phyloP scores from a whole-genome alignment of 169 alveolate genomes.

The Plasmodium malariae region DNA sequence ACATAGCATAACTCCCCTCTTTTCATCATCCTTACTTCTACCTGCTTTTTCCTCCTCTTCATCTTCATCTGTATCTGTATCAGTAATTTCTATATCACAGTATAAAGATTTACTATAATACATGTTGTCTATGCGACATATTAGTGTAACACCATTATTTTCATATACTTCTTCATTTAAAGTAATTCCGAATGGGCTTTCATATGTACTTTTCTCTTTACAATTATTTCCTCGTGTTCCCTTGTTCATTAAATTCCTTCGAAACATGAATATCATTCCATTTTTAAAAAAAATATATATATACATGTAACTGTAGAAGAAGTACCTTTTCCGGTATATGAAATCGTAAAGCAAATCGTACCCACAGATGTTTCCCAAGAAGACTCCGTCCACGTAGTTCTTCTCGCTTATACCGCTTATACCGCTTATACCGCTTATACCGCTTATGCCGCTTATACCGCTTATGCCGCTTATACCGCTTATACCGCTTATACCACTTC shows the following conservation, averaged over 20 bases:
- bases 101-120: conserved; percentile 17
- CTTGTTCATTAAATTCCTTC: conserved; percentile 27
- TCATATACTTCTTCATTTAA: conserved; percentile 11
- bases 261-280: conserved; percentile 35
- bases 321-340: conserved; percentile 20
- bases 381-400: not conserved
- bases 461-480: too few relatives aligned
- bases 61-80: not conserved
- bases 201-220: not conserved
- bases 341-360: conserved; percentile 33
- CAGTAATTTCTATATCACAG: conserved; percentile 25
- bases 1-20: not conserved
- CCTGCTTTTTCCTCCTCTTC: not conserved
- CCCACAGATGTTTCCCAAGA: conserved; percentile 20
- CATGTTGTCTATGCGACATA: conserved; percentile 32
- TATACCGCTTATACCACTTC: too few relatives aligned
- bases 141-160: conserved; percentile 41
- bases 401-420: not conserved
- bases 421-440: too few relatives aligned
- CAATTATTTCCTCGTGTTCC: not conserved
- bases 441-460: too few relatives aligned
- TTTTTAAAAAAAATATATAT: conserved; percentile 40
- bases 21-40: not conserved
- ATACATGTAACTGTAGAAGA: conserved; percentile 58
- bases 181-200: not conserved